Base-by-base conservation (phyloP, 169 alveolate species). In the Plasmodium fragile region DNA sequence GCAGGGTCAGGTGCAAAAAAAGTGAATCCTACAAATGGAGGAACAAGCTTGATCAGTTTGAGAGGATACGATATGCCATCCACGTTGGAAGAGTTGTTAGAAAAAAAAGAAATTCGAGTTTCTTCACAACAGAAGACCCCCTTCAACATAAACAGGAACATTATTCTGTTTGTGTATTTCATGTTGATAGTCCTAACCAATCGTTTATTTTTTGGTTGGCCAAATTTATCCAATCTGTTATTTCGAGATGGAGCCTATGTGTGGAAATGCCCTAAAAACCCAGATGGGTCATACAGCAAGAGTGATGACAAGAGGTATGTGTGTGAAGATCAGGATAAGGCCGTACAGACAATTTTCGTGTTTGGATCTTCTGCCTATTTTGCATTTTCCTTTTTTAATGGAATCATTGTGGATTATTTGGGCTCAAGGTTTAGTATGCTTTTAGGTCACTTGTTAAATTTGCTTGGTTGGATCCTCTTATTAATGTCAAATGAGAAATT, bases 341-440 rank as follows among this genome's bases (percentile, higher is more conserved):
- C 96, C 0, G 94, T 95, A 6, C 93, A 92, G 36, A 77, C 84
- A 52, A 75, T 95, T 4, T 90, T 87, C 70, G 45, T 79, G 8
- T 69, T 79, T 45, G 92, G 93, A 16, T 92, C 92, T 13, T 92
- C 92, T 32, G 93, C 96, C 22, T 83, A 83, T 75, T 85, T 92
- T 73, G 87, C 94, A 4, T 80, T 91, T 75, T 95, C 96, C 3
- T 83, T 85, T 73, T 92, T 95, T 43, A 95, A 95, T 34, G 95
- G 95, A 18, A 30, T 92, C 11, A 75, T 83, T 22, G 95, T 89
- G n/a, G 92, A 83, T 69, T 78, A 78, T 36, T 70, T 92, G 34
- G 96, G 96, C 39, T 95, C 96, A 13, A 49, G 94, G n/a, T 43
- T 92, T n/a, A 81, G 95, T 81, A 72, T 82, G 77, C 69, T 95